Evolutionary conservation across 352 stramenopile species (phyloP).

Genomic region (Thraustotheca clavata): DNA sequence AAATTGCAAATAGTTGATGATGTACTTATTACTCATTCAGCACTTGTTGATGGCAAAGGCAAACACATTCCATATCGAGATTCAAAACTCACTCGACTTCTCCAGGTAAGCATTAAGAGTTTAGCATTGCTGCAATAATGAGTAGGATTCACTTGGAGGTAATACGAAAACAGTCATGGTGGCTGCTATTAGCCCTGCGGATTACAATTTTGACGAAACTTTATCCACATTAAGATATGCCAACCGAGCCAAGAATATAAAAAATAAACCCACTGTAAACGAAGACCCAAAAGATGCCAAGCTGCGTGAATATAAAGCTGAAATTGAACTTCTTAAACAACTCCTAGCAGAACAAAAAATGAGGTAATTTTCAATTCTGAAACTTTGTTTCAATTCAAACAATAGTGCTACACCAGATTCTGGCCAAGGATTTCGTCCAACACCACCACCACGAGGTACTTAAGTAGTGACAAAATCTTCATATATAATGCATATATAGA

Average conservation of each 20-base stretch:
- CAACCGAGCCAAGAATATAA: constrained; percentile 95
- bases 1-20: background rate
- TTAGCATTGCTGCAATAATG: background rate
- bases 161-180: constrained; percentile 97
- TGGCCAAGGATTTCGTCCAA: background rate
- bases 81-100: constrained; percentile 86
- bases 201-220: constrained; percentile 95
- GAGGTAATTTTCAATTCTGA: background rate
- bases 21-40: constrained; percentile 59
- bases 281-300: constrained; percentile 91
- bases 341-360: constrained; percentile 36
- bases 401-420: background rate
- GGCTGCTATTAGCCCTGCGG: constrained; percentile 89
- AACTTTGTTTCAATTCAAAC: background rate
- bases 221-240: constrained; percentile 94
- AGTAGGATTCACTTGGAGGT: constrained; percentile 89
- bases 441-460: background rate
- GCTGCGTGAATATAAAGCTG: constrained; percentile 83
- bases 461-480: too few relatives aligned
- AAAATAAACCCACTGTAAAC: constrained; percentile 95
- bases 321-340: constrained; percentile 83
- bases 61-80: constrained; percentile 88
- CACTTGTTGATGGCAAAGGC: constrained; percentile 74
- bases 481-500: too few relatives aligned
- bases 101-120: constrained; percentile 33